phyloP scores from a whole-genome alignment of 805 yeast species.

The Candida suzukii region DNA sequence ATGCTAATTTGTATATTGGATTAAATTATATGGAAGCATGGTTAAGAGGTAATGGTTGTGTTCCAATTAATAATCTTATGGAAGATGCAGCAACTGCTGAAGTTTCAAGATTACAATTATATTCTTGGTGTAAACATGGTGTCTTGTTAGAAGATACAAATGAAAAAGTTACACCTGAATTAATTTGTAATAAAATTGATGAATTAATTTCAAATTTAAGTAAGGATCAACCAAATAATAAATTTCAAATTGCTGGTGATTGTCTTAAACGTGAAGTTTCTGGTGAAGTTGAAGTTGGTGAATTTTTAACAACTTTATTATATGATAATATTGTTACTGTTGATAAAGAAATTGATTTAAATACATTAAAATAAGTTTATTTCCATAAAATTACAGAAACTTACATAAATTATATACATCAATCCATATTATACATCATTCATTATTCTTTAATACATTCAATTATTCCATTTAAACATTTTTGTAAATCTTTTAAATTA shows the following conservation, averaged over 20 bases:
- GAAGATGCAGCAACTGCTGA: conserved; percentile 91
- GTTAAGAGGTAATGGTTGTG: conserved; percentile 80
- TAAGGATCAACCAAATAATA: conserved; percentile 48
- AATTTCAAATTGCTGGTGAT: conserved; percentile 61
- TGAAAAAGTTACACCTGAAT: conserved; percentile 49
- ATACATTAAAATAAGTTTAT: conserved; percentile 15
- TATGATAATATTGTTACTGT: conserved; percentile 64
- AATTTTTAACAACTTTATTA: conserved; percentile 68
- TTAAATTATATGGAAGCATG: conserved; percentile 79
- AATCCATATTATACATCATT: not conserved
- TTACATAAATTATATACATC: too few species aligned
- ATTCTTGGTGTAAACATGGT: conserved; percentile 78
- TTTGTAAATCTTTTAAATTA: not conserved
- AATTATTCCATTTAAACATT: not conserved
- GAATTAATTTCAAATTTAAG: conserved; percentile 54
- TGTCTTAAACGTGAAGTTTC: conserved; percentile 68
- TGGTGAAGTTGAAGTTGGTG: conserved; percentile 60
- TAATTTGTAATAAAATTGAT: conserved; percentile 48
- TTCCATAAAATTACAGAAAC: too few species aligned
- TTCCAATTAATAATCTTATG: conserved; percentile 79
- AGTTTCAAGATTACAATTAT: conserved; percentile 74
- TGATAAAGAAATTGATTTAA: conserved; percentile 24
- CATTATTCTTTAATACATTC: not conserved
- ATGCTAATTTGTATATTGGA: conserved; percentile 68
- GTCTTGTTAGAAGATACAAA: conserved; percentile 53